Evolutionary conservation across 2,329 filamentous ascomycete genomes (phyloP), one percentile per base, ranked within the genome.

Genomic region (Epichloe gansuensis): DNA sequence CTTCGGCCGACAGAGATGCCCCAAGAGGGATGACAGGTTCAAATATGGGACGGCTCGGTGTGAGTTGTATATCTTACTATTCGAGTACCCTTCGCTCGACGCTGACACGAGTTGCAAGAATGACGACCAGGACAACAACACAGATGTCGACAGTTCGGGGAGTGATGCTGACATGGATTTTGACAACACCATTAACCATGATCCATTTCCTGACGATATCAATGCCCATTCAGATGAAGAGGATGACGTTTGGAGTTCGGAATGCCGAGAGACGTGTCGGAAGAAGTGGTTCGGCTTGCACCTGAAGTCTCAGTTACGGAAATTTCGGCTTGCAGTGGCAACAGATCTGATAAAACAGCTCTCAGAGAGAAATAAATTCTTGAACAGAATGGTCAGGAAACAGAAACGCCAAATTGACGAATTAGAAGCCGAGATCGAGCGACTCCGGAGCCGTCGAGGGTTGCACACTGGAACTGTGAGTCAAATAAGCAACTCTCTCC

Each of bases 391-490:
- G 9, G 3, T 23, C 9, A 23, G 35, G 4, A 2, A n/a, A 9
- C 7, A 15, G 13, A 13, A n/a, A 4, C 6, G 37, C 12, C 0
- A 21, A 35, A 41, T 34, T 34, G 1, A 11, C 13, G 4, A 9
- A n/a, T 25, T 52, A 3, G 25, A 21, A 9, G 15, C 6, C 23
- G 8, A 15, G 17, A 2, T 45, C 13, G 48, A 37, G 2, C 17
- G 15, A 4, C 17, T 45, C n/a, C 23, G 3, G 31, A 2, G 34
- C 21, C 50, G 44, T 42, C 13, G 50, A 5, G 37, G 44, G 6
- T 23, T 46, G 37, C 44, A 13, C 9, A 52, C 50, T 21, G 50
- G 48, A 48, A 25, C 28, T 11, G 50, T 52, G 35, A 48, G 50
- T 25, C 3, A 12, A 4, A 12, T 13, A 9, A n/a, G 38, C 35